Conservation (phyloP, 371 early-diverging fungal species). For the Syncephalastrum sp. region DNA sequence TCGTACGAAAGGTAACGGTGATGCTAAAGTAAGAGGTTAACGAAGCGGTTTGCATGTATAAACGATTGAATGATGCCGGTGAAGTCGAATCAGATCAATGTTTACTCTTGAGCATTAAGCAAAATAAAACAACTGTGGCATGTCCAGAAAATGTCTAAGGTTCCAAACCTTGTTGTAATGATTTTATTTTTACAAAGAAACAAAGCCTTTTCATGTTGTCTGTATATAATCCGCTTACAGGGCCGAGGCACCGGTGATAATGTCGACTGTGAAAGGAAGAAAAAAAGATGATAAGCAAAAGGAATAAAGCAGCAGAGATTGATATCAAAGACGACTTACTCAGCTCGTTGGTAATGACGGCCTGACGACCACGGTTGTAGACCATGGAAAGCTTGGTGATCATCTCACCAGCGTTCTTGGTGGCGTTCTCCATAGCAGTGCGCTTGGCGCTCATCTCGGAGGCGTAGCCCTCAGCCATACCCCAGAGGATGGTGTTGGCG, state of each 20-base stretch:
- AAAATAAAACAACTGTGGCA: too few relatives aligned
- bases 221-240: slow-evolving; percentile 49
- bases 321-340: slow-evolving; percentile 35
- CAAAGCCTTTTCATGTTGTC: slow-evolving; percentile 12
- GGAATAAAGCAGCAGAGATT: too few relatives aligned
- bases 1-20: too few relatives aligned
- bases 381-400: slow-evolving; percentile 72
- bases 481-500: slow-evolving; percentile 94
- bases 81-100: too few relatives aligned
- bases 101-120: too few relatives aligned
- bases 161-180: slow-evolving; percentile 1
- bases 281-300: not conserved
- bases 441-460: slow-evolving; percentile 97
- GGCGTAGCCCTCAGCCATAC: slow-evolving; percentile 95
- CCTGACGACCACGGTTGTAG: slow-evolving; percentile 96
- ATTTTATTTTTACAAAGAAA: slow-evolving; percentile 23
- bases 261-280: slow-evolving; percentile 59
- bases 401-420: slow-evolving; percentile 97
- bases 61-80: too few relatives aligned
- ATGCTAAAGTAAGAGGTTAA: too few relatives aligned
- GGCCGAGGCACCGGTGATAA: slow-evolving; percentile 94
- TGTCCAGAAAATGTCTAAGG: too few relatives aligned
- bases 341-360: slow-evolving; percentile 96
- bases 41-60: too few relatives aligned
- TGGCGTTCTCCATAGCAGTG: slow-evolving; percentile 99